Conservation (phyloP, 208 protist genomes). For the Leishmania mexicana region DNA sequence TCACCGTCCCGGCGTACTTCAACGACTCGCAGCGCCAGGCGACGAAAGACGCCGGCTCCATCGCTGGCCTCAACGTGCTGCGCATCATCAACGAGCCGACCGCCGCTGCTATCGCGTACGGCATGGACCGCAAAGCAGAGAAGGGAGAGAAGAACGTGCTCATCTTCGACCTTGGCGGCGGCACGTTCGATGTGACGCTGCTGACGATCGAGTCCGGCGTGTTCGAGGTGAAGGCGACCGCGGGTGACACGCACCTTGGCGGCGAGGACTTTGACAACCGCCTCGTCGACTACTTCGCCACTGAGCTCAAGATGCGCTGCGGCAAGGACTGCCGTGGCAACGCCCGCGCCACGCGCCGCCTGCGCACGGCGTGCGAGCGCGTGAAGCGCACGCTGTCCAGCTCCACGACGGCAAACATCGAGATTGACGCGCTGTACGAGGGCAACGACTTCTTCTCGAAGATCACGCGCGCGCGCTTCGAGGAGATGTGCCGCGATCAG, state of each 20-base stretch:
- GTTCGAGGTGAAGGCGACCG: constrained; percentile 99
- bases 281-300: constrained; percentile 97
- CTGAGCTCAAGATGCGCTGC: constrained; percentile 94
- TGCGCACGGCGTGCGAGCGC: constrained; percentile 91
- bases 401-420: constrained; percentile 92
- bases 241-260: constrained; percentile 99
- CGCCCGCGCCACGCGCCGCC: constrained; percentile 73
- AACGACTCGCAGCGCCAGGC: constrained; percentile 99
- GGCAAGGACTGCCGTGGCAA: constrained; percentile 82
- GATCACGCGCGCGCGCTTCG: constrained; percentile 98
- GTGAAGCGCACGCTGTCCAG: constrained; percentile 98
- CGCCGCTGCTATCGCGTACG: constrained; percentile 99
- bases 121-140: constrained; percentile 96
- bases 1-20: constrained; percentile 99
- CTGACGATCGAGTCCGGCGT: constrained; percentile 99
- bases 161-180: constrained; percentile 99
- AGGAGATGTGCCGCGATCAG: constrained; percentile 95
- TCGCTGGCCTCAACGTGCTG: constrained; percentile 97
- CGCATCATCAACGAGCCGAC: constrained; percentile 99
- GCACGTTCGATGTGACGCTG: constrained; percentile 99
- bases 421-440: constrained; percentile 98
- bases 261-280: constrained; percentile 99
- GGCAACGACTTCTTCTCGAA: constrained; percentile 97
- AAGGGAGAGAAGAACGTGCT: constrained; percentile 91
- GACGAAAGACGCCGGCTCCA: constrained; percentile 98